phyloP scores from a whole-genome alignment of 2,329 filamentous ascomycete genomes.

The Sphaerostilbella broomeana region DNA sequence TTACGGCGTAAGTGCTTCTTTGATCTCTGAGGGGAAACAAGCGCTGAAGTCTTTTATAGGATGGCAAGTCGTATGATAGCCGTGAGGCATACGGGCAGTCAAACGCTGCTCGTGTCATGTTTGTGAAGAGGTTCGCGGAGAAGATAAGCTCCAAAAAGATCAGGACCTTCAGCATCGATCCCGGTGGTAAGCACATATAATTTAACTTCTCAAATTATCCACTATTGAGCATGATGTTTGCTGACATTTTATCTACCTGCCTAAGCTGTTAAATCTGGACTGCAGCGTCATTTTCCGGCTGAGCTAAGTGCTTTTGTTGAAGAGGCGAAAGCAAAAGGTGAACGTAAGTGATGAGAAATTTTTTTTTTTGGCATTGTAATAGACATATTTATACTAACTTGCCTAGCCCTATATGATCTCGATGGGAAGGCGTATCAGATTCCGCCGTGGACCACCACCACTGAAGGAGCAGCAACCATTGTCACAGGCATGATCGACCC shows the following conservation, averaged over 20 bases:
- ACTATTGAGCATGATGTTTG: too few relatives aligned
- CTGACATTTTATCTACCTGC: background rate
- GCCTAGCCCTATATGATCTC: constrained; percentile 5
- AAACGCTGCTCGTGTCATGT: constrained; percentile 13
- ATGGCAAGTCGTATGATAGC: constrained; percentile 8
- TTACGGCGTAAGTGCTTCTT: constrained; percentile 2
- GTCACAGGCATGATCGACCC: constrained; percentile 15
- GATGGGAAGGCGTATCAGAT: constrained; percentile 8
- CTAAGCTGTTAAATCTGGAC: constrained; percentile 6
- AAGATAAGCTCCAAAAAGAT: constrained; percentile 10
- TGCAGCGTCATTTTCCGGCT: constrained; percentile 8
- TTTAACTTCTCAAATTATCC: too few relatives aligned
- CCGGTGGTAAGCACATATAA: constrained; percentile 7
- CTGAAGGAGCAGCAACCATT: constrained; percentile 21
- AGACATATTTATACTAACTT: too few relatives aligned
- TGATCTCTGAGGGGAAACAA: too few relatives aligned
- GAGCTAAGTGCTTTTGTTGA: background rate
- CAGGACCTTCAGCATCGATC: constrained; percentile 13
- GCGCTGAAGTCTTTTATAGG: too few relatives aligned
- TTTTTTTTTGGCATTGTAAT: too few relatives aligned
- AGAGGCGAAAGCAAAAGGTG: background rate
- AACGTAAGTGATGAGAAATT: constrained; percentile 1
- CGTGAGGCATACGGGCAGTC: constrained; percentile 11
- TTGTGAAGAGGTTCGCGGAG: constrained; percentile 11
- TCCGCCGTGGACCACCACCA: constrained; percentile 27